Base-by-base conservation (phyloP, 1,284 basidiomycete species). In the Puccinia novopanici region DNA sequence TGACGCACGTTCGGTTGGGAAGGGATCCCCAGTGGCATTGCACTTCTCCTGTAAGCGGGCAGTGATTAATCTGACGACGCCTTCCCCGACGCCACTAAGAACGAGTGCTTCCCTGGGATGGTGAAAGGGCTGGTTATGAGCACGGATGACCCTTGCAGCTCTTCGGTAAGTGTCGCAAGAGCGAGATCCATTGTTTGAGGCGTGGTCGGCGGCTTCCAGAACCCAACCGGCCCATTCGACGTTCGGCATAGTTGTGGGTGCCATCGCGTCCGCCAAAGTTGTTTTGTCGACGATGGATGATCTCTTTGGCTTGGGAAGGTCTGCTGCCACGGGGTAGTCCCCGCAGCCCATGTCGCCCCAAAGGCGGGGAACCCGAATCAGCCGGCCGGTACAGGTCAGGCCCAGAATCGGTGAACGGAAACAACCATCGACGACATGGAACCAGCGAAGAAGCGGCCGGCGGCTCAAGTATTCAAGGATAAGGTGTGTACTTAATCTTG, bases 141-240 rank as follows among this genome's bases (percentile, higher is more conserved):
- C 3, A 27, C 75, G 45, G 61, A 78, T 68, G 9, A 65, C 76
- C 22, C 27, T 57, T 9, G 67, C 63, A 57, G 76, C 76, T 55
- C 67, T 9, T 34, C 61, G 24, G 48, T 42, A 78, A 15, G 65
- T 70, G 40, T 78, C 76, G 19, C 57, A 65, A n/a, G 63, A 50
- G 19, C 76, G 63, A 13, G 63, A 59, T 15, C 76, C 76, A 40
- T 78, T 70, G 34, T 15, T 45, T 12, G 55, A 22, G 55, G 76
- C 76, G 55, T 68, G 50, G 40, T 78, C 65, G 17, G 76, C 76
- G 8, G 76, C 76, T 37, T 78, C 52, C 45, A 71, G 65, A 42
- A 78, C 50, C 76, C 76, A 78, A 22, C 54, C 65, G 12, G 76
- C 76, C 76, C 76, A 78, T 61, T 75, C 73, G 42, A 24, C 54